Base-by-base conservation (phyloP, 306 rosid species). In the Crotalaria pallida region DNA sequence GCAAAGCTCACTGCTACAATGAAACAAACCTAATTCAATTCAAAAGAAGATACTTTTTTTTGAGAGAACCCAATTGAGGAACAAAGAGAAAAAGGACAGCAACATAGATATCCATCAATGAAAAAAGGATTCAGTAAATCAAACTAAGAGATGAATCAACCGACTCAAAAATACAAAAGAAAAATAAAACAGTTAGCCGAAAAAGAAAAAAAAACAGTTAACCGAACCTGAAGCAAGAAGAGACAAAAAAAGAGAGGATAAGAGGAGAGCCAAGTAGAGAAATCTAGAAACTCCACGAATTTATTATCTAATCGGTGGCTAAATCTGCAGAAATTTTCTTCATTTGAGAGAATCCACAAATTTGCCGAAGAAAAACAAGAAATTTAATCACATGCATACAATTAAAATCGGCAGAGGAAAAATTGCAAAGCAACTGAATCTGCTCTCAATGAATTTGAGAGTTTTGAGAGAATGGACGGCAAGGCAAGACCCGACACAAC, bases 401-500 rank as follows among this genome's bases (percentile, higher is more conserved):
- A 6, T 60, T 70, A 48, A 27, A 66, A 53, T 45, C 27, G 34
- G 13, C 11, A 16, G 23, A 36, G 53, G 22, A 73, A 51, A 71
- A 71, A 16, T 44, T 47, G 1, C 31, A 49, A 65, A 65, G 43
- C 10, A 49, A 78, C 58, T 65, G 26, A 65, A 65, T 64, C 15
- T 55, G 61, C 36, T 56, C 19, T 29, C 38, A 63, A 40, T 19
- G 48, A 51, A 78, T 27, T 69, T 31, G 5, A n/a, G 36, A 5
- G 36, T 31, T 31, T 26, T 23, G 82, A 77, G 65, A 68, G 67
- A 69, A 70, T 17, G 27, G 81, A 74, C 75, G 71, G 69, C 75
- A 12, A 67, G 48, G 71, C 22, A 74, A 77, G 89, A 84, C 85
- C 73, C 16, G 89, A 84, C 85, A 76, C 16, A 33, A 67, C 51